These are phyloP conservation scores for Clavispora santaluciae DNA, from an alignment of 805 yeast genomes.

Conservation along the genomic window DNA sequence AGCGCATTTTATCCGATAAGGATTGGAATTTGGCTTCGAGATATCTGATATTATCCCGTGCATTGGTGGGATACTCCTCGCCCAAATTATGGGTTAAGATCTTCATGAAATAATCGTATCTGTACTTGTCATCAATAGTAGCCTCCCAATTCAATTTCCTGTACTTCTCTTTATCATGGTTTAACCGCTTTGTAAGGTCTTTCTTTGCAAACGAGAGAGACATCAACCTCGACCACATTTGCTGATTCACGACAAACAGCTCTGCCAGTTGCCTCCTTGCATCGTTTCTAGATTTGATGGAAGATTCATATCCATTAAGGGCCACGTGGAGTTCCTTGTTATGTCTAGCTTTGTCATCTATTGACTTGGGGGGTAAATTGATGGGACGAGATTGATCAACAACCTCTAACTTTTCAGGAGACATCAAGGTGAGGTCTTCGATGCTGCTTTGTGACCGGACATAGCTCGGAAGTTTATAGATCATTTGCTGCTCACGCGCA, in stretches of 20 bases:
- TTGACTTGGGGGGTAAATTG: conserved; percentile 64
- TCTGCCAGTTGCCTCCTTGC: conserved; percentile 18
- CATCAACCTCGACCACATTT: conserved; percentile 25
- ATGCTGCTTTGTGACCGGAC: conserved; percentile 34
- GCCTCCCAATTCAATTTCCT: conserved; percentile 37
- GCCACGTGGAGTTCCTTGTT: conserved; percentile 49
- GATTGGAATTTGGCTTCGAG: conserved; percentile 19
- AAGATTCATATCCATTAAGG: conserved; percentile 36
- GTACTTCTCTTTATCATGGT: conserved; percentile 24
- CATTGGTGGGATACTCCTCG: conserved; percentile 7
- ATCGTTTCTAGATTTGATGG: conserved; percentile 19
- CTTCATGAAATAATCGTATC: conserved; percentile 26
- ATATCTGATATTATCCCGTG: conserved; percentile 16
- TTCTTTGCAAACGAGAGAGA: conserved; percentile 15
- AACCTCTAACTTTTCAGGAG: conserved; percentile 52
- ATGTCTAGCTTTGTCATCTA: conserved; percentile 49
- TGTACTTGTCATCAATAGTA: conserved; percentile 21
- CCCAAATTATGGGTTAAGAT: conserved; percentile 17
- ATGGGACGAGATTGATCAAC: conserved; percentile 63
- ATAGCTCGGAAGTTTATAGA: conserved; percentile 35
- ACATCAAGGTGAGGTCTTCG: conserved; percentile 36
- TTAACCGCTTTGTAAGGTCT: conserved; percentile 22
- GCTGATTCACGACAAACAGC: conserved; percentile 18
- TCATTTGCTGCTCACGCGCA: conserved; percentile 28
- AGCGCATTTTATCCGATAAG: conserved; percentile 25